Evolutionary conservation across 2,329 filamentous ascomycete species (phyloP).

Genomic region (Penicillium rolfsii): DNA sequence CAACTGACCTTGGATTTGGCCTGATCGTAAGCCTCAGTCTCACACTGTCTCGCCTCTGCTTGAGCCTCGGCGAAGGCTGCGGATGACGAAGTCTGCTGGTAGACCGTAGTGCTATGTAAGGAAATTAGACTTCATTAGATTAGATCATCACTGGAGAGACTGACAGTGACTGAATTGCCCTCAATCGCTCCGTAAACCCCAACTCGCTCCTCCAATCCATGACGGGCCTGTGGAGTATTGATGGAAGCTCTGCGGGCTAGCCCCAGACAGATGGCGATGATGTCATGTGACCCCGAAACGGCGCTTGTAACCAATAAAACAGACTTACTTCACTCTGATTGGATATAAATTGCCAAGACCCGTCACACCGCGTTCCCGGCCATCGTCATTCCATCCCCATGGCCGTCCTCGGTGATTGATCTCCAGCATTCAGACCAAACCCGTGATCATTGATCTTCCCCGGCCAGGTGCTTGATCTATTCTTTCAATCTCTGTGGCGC

Average conservation of each 20-base stretch:
- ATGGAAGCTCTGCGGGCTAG: slow-evolving; percentile 25
- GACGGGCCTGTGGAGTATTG: slow-evolving; percentile 45
- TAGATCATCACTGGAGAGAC: slow-evolving; percentile 32
- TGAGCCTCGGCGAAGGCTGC: slow-evolving; percentile 54
- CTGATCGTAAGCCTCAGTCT: slow-evolving; percentile 52
- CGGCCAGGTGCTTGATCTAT: slow-evolving; percentile 14
- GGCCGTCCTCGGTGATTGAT: slow-evolving; percentile 29
- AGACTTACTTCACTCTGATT: background rate
- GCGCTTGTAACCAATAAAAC: slow-evolving; percentile 8
- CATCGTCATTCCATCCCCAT: slow-evolving; percentile 33
- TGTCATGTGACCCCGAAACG: slow-evolving; percentile 24
- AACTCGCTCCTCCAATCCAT: slow-evolving; percentile 56
- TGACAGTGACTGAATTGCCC: slow-evolving; percentile 66
- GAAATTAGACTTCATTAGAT: slow-evolving; percentile 19
- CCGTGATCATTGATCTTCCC: slow-evolving; percentile 24
- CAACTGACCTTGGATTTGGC: slow-evolving; percentile 43
- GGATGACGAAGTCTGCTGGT: slow-evolving; percentile 50
- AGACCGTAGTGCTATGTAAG: slow-evolving; percentile 51
- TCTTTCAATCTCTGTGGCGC: slow-evolving; percentile 7
- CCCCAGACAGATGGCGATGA: slow-evolving; percentile 19
- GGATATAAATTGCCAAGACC: background rate
- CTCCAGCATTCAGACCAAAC: slow-evolving; percentile 20
- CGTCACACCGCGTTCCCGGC: slow-evolving; percentile 13
- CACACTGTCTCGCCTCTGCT: slow-evolving; percentile 65
- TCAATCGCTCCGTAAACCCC: slow-evolving; percentile 64